These are phyloP conservation scores for Pseudomassariella vexata DNA, from an alignment of 2,329 filamentous ascomycete species.

Conservation along the genomic window DNA sequence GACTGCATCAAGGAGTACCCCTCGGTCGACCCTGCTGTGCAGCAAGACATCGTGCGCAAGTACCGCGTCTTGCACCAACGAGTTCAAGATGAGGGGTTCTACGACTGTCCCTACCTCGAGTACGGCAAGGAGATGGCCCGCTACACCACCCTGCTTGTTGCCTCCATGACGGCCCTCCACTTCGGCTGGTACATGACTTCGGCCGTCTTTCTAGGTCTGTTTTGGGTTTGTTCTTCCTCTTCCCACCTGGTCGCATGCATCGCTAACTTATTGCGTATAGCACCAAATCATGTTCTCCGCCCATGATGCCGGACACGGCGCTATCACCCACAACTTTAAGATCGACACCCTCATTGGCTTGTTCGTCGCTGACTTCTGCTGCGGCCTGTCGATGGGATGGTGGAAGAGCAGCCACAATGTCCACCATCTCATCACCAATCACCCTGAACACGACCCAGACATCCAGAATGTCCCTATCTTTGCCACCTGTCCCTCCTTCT, in stretches of 20 bases:
- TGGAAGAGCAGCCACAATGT: slow-evolving; percentile 67
- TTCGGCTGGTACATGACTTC: slow-evolving; percentile 52
- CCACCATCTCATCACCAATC: slow-evolving; percentile 62
- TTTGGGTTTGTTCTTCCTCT: slow-evolving; percentile 41
- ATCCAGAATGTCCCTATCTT: slow-evolving; percentile 66
- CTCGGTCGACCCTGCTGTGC: slow-evolving; percentile 46
- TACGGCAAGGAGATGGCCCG: slow-evolving; percentile 55
- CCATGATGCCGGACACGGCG: slow-evolving; percentile 54
- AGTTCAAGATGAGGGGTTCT: slow-evolving; percentile 49
- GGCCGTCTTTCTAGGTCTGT: slow-evolving; percentile 52
- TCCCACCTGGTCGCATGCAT: background rate
- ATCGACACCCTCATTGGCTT: slow-evolving; percentile 55
- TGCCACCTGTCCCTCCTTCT: slow-evolving; percentile 60
- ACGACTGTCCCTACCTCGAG: slow-evolving; percentile 51
- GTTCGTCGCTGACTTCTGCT: slow-evolving; percentile 60
- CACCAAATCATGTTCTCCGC: slow-evolving; percentile 66
- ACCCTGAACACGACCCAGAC: slow-evolving; percentile 53
- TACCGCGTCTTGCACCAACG: slow-evolving; percentile 52
- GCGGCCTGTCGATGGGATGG: slow-evolving; percentile 61
- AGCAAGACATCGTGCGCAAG: slow-evolving; percentile 47
- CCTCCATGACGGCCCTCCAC: slow-evolving; percentile 39
- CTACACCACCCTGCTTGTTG: slow-evolving; percentile 43
- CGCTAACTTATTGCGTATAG: too few species aligned
- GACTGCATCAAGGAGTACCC: slow-evolving; percentile 37
- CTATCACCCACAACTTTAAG: slow-evolving; percentile 55